Base-by-base conservation (phyloP, 2,329 filamentous ascomycete genomes). In the Clarireedia sp. region DNA sequence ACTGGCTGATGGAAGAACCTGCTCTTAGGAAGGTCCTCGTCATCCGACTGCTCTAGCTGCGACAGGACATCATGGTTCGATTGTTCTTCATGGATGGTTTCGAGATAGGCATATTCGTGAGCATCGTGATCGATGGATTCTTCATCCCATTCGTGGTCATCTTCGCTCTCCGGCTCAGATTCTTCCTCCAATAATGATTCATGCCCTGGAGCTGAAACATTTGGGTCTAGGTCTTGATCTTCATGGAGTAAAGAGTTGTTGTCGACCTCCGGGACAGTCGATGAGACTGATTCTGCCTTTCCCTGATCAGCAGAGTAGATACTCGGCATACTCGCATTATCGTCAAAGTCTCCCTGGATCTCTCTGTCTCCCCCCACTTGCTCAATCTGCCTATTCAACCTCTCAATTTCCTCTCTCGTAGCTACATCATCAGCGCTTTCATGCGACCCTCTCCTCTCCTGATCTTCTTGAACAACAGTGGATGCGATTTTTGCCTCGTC, bases 41-140 rank as follows among this genome's bases (percentile, higher is more conserved):
- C 40, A 24, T 49, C 44, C 3, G 37, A 21, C 2, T 43, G 8
- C 19, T 49, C 36, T n/a, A n/a, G 29, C 14, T 17, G 43, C 19
- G 19, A 17, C 21, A 37, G 29, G 7, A 21, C 36, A 17, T 19
- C 10, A 43, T 19, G 19, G 8, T 38, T 44, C 29, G 48, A 24
- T 14, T 17, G 38, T 40, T 54, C 51, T 49, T 54, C 51, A 6
- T n/a, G 45, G 12, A 54, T 54, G 9, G 51, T 54, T 19, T 54
- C 51, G 29, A 54, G 51, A 21, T 36, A 54, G 23, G 51, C 4
- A 29, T 43, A 14, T 21, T 49, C 17, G 9, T 5, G 4, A 29
- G 45, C 5, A 17, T 43, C 14, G 10, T 6, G 26, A 33, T 49
- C 14, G 9, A 9, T 9, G 9, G 14, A 10, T 26, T 29, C 17